Percentiles rank a stretch among this genome's conserved stretches.
Conservation (phyloP, 1,284 basidiomycete species). For the Schizophyllum amplum region DNA sequence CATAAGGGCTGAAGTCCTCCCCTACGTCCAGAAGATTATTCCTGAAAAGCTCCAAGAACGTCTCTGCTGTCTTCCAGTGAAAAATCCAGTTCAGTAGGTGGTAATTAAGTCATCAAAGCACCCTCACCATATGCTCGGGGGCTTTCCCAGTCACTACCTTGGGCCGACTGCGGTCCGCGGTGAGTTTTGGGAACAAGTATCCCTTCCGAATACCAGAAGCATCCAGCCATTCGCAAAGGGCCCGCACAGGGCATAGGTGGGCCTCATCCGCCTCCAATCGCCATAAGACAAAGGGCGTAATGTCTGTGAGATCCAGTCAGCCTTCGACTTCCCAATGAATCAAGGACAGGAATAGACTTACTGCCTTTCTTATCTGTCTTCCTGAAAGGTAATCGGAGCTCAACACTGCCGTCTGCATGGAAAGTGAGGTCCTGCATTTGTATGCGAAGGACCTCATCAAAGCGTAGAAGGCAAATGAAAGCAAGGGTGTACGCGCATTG, state of each 20-base stretch:
- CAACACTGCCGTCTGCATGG: conserved; percentile 3
- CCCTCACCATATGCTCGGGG: not conserved
- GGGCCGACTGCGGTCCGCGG: not conserved
- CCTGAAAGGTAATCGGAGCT: not conserved
- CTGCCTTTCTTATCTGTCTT: conserved; percentile 3
- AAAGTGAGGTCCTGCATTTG: conserved; percentile 17
- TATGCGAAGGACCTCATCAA: conserved; percentile 26
- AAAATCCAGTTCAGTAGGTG: not conserved
- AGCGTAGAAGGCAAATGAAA: conserved; percentile 22
- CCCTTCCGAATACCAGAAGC: not conserved
- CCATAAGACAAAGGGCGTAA: conserved; percentile 1
- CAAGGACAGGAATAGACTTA: not conserved
- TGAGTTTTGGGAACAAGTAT: not conserved
- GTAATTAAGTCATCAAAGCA: not conserved
- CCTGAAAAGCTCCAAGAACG: not conserved
- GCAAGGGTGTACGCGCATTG: conserved; percentile 19
- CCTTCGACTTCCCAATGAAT: not conserved
- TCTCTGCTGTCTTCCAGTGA: not conserved
- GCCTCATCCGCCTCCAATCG: not conserved
- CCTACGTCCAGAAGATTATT: not conserved
- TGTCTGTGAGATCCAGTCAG: not conserved
- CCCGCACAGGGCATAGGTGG: conserved; percentile 1
- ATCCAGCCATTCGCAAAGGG: not conserved
- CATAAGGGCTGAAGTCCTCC: conserved; percentile 1
- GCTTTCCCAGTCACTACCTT: not conserved